phyloP scores from a whole-genome alignment of 2,329 filamentous ascomycete species.

The Cladosporium austrohemisphaericum region DNA sequence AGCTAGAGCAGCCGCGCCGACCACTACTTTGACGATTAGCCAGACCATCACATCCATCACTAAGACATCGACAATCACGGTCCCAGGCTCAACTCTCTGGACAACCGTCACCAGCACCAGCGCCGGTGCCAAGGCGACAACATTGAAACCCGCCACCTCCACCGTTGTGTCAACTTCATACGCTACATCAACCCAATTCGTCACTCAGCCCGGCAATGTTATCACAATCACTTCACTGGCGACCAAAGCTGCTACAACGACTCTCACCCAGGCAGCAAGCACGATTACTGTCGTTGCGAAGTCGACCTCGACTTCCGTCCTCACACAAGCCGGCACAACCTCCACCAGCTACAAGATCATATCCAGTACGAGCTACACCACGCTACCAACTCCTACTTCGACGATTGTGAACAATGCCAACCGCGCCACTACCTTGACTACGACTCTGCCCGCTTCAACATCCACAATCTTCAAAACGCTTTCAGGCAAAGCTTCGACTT shows the following conservation, averaged over 20 bases:
- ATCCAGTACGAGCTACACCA: slow-evolving; percentile 17
- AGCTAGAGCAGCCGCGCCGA: slow-evolving; percentile 20
- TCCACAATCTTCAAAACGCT: slow-evolving; percentile 18
- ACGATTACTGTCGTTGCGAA: slow-evolving; percentile 12
- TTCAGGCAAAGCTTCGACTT: slow-evolving; percentile 14
- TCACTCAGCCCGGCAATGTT: slow-evolving; percentile 21
- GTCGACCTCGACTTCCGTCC: slow-evolving; percentile 9
- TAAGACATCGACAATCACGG: slow-evolving; percentile 17
- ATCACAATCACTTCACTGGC: slow-evolving; percentile 22
- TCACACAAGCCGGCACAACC: slow-evolving; percentile 13
- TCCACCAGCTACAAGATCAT: slow-evolving; percentile 19
- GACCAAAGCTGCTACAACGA: slow-evolving; percentile 6
- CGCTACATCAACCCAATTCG: slow-evolving; percentile 16
- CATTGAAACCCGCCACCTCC: slow-evolving; percentile 26
- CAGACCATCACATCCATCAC: slow-evolving; percentile 28
- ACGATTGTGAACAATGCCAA: slow-evolving; percentile 17
- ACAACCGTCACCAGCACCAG: slow-evolving; percentile 25
- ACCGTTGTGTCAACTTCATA: slow-evolving; percentile 21
- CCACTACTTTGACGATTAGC: slow-evolving; percentile 27
- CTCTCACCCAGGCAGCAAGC: slow-evolving; percentile 9
- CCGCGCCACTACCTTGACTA: slow-evolving; percentile 22
- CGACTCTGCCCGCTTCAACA: slow-evolving; percentile 24
- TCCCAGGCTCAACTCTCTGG: slow-evolving; percentile 21
- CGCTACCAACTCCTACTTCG: slow-evolving; percentile 12
- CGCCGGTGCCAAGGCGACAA: slow-evolving; percentile 24